Conservation (phyloP, 1,139 yeast genomes). For the Pichia cactophila region DNA sequence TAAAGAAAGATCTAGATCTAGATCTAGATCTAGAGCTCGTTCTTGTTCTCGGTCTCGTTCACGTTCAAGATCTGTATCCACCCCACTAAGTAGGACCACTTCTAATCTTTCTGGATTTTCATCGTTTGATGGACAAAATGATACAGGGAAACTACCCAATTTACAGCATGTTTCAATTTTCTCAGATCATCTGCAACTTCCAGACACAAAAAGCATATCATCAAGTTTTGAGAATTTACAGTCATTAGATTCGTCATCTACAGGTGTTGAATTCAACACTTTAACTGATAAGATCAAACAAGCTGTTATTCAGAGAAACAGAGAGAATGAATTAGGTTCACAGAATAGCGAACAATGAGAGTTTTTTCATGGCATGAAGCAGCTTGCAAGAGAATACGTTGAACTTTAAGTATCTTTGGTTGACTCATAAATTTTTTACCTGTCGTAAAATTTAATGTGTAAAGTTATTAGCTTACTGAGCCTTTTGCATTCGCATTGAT, state of each 20-base stretch:
- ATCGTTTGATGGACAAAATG: conserved; percentile 14
- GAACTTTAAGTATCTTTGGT: too few species aligned
- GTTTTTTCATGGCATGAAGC: too few species aligned
- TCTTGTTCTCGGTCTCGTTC: conserved; percentile 13
- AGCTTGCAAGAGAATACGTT: too few species aligned
- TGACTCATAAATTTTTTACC: too few species aligned
- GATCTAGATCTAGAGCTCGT: conserved; percentile 14
- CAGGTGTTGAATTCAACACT: conserved; percentile 5
- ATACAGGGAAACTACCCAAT: conserved; percentile 20
- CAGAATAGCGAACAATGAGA: too few species aligned
- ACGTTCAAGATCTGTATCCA: conserved; percentile 11
- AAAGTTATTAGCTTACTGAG: too few species aligned
- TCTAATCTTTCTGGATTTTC: conserved; percentile 26
- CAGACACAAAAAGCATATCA: conserved; percentile 2
- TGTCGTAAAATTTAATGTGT: too few species aligned
- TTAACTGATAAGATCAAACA: conserved; percentile 16
- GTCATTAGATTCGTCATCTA: background rate
- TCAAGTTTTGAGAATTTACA: conserved; percentile 3
- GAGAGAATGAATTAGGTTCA: conserved; percentile 5
- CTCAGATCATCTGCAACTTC: conserved; percentile 20
- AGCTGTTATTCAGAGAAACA: conserved; percentile 19
- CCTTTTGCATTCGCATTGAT: too few species aligned
- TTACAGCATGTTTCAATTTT: conserved; percentile 26
- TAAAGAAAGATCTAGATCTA: conserved; percentile 19
- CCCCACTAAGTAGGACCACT: conserved; percentile 10